These are phyloP conservation scores for Aspergillus homomorphus DNA, from an alignment of 495 filamentous ascomycete genomes.

Conservation along the genomic window DNA sequence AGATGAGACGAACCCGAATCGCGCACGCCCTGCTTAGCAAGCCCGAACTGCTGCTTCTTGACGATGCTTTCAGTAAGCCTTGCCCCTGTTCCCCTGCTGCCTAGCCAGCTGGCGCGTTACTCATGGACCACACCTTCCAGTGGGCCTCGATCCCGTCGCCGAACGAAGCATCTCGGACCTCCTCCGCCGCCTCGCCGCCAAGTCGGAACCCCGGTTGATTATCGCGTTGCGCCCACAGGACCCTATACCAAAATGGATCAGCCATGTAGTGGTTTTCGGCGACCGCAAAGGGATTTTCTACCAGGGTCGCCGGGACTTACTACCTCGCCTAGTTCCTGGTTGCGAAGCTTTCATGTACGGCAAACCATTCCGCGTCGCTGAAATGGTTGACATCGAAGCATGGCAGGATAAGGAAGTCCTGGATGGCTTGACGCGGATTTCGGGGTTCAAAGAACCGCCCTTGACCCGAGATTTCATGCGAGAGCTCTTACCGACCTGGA, in stretches of 20 bases:
- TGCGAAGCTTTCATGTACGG: too few species aligned
- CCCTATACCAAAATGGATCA: slow-evolving; percentile 83
- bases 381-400: too few species aligned
- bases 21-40: slow-evolving; percentile 75
- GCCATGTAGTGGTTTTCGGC: slow-evolving; percentile 68
- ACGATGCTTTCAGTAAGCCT: slow-evolving; percentile 82
- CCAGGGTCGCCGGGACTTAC: slow-evolving; percentile 31
- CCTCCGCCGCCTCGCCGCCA: slow-evolving; percentile 60
- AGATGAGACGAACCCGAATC: slow-evolving; percentile 81
- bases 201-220: slow-evolving; percentile 65
- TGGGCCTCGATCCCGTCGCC: slow-evolving; percentile 89
- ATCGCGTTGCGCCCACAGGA: slow-evolving; percentile 82
- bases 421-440: too few species aligned
- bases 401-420: too few species aligned
- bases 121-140: slow-evolving; percentile 21
- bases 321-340: too few species aligned
- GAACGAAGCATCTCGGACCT: slow-evolving; percentile 64
- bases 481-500: not conserved
- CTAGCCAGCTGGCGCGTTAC: not conserved
- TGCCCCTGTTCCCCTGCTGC: not conserved
- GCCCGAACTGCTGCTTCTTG: slow-evolving; percentile 80
- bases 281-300: slow-evolving; percentile 55
- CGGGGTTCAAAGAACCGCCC: not conserved
- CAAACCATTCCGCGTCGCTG: too few species aligned
- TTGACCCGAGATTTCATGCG: not conserved